Evolutionary conservation across 352 stramenopile species (phyloP), one percentile per base, ranked within the genome.

Genomic region (Thraustochytrium striatum): DNA sequence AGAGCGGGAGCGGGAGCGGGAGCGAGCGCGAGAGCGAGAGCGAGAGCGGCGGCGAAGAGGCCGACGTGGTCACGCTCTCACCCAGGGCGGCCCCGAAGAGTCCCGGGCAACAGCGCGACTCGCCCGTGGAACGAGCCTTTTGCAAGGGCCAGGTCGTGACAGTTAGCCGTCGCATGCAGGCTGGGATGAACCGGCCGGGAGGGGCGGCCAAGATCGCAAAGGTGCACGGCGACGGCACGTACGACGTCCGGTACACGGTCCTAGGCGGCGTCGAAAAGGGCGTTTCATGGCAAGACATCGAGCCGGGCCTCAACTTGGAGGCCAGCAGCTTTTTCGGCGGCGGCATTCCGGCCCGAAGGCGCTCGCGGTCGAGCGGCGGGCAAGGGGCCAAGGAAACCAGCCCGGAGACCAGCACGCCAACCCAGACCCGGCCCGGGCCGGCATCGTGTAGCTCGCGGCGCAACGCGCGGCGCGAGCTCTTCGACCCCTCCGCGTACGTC

Each of bases 171-270:
- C 65, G 65, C 44, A 75, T 61, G 50, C 50, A 61, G 36, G 30
- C 65, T 3, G 65, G 65, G 1, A 47, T 75, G 32, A 75, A 75
- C 41, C 58, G 68, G 25, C 65, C 65, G 3, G 65, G 65, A 13
- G 65, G 65, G 28, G 65, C 52, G 1, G 65, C 32, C 11, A 62
- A 62, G 65, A 75, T 75, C 32, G 32, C 39, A 19, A 72, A 39
- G 52, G 43, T 16, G 8, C 0, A 75, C 36, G 16, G 0, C 8
- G 52, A 75, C 21, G 65, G 65, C n/a, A 62, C 65, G 0, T 75
- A 33, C n/a, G 52, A 58, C 52, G 36, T 75, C 25, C 32, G 52
- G 32, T 75, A 75, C 30, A 11, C 21, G 8, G 16, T 75, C 16
- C 41, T 38, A 16, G 39, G 41, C 1, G n/a, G 61, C 16, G 41